Conservation (phyloP, 306 rosid genomes). For the Fragaria iinumae region DNA sequence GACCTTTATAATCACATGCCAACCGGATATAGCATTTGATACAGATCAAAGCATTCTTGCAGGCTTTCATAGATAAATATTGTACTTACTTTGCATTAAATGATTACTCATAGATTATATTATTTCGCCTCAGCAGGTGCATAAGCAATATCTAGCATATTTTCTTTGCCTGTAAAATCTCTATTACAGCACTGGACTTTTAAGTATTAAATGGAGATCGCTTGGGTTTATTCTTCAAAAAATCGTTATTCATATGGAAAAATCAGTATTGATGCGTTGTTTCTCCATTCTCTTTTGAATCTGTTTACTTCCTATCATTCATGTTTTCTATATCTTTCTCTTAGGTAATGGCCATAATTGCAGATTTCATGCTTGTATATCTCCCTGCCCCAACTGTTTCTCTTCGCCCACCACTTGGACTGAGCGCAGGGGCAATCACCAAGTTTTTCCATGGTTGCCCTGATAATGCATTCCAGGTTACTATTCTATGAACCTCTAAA, state of each 20-base stretch:
- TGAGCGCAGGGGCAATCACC: constrained; percentile 64
- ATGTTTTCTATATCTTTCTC: constrained; percentile 4
- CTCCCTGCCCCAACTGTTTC: constrained; percentile 92
- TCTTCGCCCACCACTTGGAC: constrained; percentile 66
- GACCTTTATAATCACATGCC: neutral
- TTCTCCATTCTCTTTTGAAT: neutral
- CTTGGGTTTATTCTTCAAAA: neutral
- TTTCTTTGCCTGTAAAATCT: neutral
- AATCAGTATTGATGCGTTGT: neutral
- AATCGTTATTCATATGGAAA: neutral
- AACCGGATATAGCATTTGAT: neutral
- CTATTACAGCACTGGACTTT: neutral
- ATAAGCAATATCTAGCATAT: neutral
- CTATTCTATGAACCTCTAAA: neutral
- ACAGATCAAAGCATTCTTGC: neutral
- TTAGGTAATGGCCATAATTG: constrained; percentile 90
- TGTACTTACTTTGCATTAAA: neutral
- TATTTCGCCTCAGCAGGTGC: neutral
- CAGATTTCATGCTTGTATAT: constrained; percentile 96
- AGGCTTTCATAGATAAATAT: neutral
- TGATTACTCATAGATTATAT: neutral
- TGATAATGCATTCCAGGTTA: constrained; percentile 95
- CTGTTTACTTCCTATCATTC: constrained; percentile 6
- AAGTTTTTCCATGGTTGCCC: constrained; percentile 95
- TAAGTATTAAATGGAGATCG: neutral